Percentiles rank a stretch among this genome's conserved stretches.
Conservation (phyloP, 192 early-diverging fungal genomes). For the Gonapodya prolifera region DNA sequence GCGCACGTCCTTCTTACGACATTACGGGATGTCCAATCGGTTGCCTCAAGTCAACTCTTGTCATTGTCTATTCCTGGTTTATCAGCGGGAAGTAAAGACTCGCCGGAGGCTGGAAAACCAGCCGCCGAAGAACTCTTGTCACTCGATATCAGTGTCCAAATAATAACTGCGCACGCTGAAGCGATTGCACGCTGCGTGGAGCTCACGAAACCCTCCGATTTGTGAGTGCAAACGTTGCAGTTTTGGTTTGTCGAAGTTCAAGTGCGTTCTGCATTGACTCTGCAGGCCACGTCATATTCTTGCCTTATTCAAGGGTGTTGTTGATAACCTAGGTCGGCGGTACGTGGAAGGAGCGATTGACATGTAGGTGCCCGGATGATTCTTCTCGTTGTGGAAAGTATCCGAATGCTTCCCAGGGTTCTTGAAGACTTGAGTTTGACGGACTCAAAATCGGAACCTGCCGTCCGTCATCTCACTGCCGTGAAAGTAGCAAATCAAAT, state of each 20-base stretch:
- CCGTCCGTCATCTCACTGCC: conserved; percentile 43
- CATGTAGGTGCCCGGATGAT: conserved; percentile 27
- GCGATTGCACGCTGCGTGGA: conserved; percentile 67
- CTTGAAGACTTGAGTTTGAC: conserved; percentile 39
- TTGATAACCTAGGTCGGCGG: conserved; percentile 64
- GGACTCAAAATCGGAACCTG: conserved; percentile 50
- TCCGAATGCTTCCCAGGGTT: conserved; percentile 34
- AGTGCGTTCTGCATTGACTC: conserved; percentile 1
- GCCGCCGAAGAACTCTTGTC: conserved; percentile 15
- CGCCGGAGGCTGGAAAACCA: not conserved
- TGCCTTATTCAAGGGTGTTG: conserved; percentile 56
- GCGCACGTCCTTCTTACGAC: not conserved
- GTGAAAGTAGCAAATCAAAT: conserved; percentile 55
- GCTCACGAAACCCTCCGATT: conserved; percentile 47
- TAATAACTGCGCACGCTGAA: conserved; percentile 63
- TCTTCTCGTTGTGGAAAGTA: no score
- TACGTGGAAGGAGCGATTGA: conserved; percentile 80
- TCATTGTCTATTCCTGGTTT: not conserved
- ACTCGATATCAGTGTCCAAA: conserved; percentile 26
- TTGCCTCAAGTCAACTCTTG: not conserved
- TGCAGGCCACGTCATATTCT: conserved; percentile 48
- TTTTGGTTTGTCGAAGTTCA: not conserved
- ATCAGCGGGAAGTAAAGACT: not conserved
- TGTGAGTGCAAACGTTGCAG: conserved; percentile 22
- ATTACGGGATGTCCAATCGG: not conserved